Evolutionary conservation across 805 yeast species (phyloP).

Genomic region (Nakazawaea anatomiae): DNA sequence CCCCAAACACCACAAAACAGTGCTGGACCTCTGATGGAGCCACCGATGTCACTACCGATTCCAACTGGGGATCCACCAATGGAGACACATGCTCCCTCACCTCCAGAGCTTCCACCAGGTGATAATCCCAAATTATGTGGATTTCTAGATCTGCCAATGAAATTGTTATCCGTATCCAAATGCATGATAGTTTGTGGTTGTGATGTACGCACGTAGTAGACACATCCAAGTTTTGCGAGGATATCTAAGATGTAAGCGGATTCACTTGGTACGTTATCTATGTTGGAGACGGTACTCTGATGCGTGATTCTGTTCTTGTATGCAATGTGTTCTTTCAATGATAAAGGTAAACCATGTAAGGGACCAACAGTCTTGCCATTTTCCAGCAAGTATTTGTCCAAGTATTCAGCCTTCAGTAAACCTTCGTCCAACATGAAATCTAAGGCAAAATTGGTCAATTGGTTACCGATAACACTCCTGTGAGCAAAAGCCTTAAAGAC

Average conservation of each 20-base stretch:
- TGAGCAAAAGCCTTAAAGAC: conserved; percentile 61
- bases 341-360: conserved; percentile 63
- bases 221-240: conserved; percentile 49
- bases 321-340: conserved; percentile 61
- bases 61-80: conserved; percentile 59
- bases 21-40: conserved; percentile 63
- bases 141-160: conserved; percentile 54
- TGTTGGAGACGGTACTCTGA: conserved; percentile 51
- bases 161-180: conserved; percentile 53
- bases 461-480: conserved; percentile 59
- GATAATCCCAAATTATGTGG: conserved; percentile 51
- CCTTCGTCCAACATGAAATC: conserved; percentile 61
- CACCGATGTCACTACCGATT: conserved; percentile 69
- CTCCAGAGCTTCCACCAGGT: conserved; percentile 72
- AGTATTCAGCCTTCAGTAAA: conserved; percentile 44
- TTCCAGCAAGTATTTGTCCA: conserved; percentile 44
- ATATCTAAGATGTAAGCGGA: conserved; percentile 44
- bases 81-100: conserved; percentile 61
- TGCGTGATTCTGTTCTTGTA: conserved; percentile 49
- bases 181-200: conserved; percentile 72
- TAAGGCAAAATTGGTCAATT: conserved; percentile 47
- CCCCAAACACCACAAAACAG: conserved; percentile 60
- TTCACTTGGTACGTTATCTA: conserved; percentile 39
- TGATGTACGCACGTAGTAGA: conserved; percentile 58
- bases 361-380: conserved; percentile 58